These are phyloP conservation scores for Aleurites moluccanus DNA, from an alignment of 441 rosid genomes.

Conservation along the genomic window DNA sequence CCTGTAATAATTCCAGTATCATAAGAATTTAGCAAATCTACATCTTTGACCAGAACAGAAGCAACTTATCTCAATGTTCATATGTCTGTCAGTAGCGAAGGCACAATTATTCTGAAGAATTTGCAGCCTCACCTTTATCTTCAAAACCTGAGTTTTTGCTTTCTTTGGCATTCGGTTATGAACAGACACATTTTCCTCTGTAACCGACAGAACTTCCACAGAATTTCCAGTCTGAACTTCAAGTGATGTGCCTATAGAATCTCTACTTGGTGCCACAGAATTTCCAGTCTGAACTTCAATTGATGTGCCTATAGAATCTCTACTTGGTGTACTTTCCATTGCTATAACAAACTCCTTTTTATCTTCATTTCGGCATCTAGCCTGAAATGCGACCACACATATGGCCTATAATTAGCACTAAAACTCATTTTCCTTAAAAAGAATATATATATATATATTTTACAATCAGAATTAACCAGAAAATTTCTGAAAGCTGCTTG, in stretches of 20 bases:
- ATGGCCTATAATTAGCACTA: neutral
- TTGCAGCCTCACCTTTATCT: constrained; percentile 50
- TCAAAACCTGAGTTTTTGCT: constrained; percentile 44
- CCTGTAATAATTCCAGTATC: constrained; percentile 46
- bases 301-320: constrained; percentile 60
- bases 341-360: neutral
- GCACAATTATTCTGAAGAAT: neutral
- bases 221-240: constrained; percentile 78
- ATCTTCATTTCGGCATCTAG: constrained; percentile 21
- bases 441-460: too few relatives aligned
- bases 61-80: too few relatives aligned
- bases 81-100: neutral
- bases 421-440: neutral
- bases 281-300: constrained; percentile 71
- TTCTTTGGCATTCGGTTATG: constrained; percentile 38
- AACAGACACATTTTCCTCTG: constrained; percentile 37
- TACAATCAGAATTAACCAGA: constrained; percentile 42
- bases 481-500: constrained; percentile 71
- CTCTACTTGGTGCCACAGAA: constrained; percentile 51
- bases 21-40: neutral
- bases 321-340: constrained; percentile 42
- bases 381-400: constrained; percentile 41
- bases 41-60: too few relatives aligned
- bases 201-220: constrained; percentile 35
- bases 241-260: constrained; percentile 58